Evolutionary conservation across 441 rosid genomes (phyloP), one percentile per base, ranked within the genome.

Genomic region (Iberis amara): DNA sequence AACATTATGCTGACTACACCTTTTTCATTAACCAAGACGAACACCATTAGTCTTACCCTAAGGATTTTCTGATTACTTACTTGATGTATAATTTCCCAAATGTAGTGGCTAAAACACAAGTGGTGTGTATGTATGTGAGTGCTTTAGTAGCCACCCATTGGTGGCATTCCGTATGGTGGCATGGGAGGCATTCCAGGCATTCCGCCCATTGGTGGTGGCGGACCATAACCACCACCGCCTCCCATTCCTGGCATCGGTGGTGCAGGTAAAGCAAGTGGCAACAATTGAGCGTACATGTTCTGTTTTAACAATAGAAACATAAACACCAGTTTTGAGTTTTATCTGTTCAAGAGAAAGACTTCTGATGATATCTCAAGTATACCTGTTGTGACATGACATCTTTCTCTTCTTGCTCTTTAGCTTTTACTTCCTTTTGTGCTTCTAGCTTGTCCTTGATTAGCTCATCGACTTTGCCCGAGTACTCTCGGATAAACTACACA

Each of bases 161-260:
- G 77, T 32, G 91, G 95, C 21, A 18, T 18, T 18, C 21, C 21
- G 21, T 18, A 18, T 18, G 21, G 21, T 18, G 21, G 21, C 21
- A 18, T 18, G 50, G 80, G 86, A 6, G 83, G 83, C 21, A 80
- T 80, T 0, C 82, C 82, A 23, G 92, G 94, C 96, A 92, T 84
- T 6, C 95, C 99, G 1, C 84, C 86, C 91, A 85, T 79, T 3
- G 75, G 77, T 32, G 91, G 95, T 50, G 80, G 86, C 5, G 83
- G 83, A 8, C 66, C 81, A 47, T 57, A 80, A 15, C 80, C 81
- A 38, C 83, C 81, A 37, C 84, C 87, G 9, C 88, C 87, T 12
- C 91, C 91, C 96, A 89, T 89, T 5, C 97, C 95, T 0, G 95
- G 92, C 85, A 92, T 81, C 9, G 96, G 96, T 4, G 97, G 97